Evolutionary conservation across 208 protist genomes (phyloP), one percentile per base, ranked within the genome.

Genomic region (Phytomonas francai): DNA sequence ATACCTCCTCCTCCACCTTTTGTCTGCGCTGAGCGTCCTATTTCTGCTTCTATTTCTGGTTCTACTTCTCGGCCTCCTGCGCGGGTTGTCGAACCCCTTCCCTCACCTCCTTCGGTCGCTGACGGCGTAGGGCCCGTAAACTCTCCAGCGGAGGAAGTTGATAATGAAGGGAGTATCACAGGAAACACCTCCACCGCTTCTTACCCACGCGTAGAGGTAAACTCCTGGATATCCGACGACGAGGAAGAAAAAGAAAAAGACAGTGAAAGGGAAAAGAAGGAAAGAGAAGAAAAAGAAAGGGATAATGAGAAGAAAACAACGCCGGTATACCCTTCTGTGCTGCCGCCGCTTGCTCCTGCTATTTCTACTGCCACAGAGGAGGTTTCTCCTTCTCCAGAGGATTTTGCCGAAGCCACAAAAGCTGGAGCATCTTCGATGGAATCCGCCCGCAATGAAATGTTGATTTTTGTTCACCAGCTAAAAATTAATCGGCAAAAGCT

Each of bases 401-500:
- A 89, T 49, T 88, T 91, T 67, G 75, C 77, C 25, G 66, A 79
- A 57, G 66, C 81, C 25, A 64, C 70, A 65, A 51, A 63, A 60
- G 63, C 66, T 59, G 2, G 63, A 59, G 67, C n/a, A 19, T 49
- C 49, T 59, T 61, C 70, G 60, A 31, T 73, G 27, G 61, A 70
- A 42, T 79, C 75, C 5, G 79, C 86, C 8, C 72, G 82, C 27
- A 74, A 65, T 8, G 90, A 96, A 59, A 93, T 96, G 87, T 12
- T 65, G 6, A 65, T 51, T 30, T 96, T 96, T 80, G 84, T 96
- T 27, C 70, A 78, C 30, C 88, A 94, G 72, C 71, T 96, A 63
- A 81, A 84, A 65, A 63, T 78, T 63, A 96, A 94, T 60, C 82
- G 84, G 0, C 71, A 86, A 56, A 86, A 89, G 73, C 76, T 96